Percentiles rank a stretch among this genome's conserved stretches.
These are phyloP conservation scores for Tetradesmus obliquus DNA, from an alignment of 139 green algal genomes.

Conservation along the genomic window DNA sequence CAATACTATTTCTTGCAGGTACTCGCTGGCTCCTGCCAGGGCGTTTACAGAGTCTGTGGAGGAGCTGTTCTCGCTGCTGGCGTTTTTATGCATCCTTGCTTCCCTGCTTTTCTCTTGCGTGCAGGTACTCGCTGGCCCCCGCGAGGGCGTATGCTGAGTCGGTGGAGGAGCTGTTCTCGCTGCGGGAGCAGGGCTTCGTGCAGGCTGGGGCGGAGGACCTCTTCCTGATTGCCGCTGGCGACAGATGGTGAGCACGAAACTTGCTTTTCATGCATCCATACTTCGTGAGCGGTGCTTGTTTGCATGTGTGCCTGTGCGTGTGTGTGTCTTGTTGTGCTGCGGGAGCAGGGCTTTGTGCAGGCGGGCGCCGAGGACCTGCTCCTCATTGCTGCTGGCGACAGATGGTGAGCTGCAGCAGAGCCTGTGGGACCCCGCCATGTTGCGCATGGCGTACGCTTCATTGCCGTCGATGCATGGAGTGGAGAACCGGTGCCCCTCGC, in stretches of 20 bases:
- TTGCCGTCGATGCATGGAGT: no score
- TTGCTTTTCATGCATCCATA: neutral
- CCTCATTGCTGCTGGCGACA: constrained; percentile 31
- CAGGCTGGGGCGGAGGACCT: constrained; percentile 43
- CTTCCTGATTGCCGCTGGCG: constrained; percentile 41
- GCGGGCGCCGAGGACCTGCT: constrained; percentile 42
- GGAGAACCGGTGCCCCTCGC: no score
- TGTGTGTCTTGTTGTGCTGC: constrained; percentile 51
- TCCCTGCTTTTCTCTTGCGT: no score
- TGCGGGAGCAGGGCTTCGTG: constrained; percentile 17
- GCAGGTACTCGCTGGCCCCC: constrained; percentile 49
- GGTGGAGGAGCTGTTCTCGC: constrained; percentile 47
- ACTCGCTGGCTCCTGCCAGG: no score
- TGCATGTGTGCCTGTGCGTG: neutral
- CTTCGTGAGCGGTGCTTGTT: neutral
- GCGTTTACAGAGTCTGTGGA: no score
- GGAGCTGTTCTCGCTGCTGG: no score
- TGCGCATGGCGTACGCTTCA: constrained; percentile 22
- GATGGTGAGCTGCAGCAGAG: constrained; percentile 42
- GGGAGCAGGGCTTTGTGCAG: constrained; percentile 42
- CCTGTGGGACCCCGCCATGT: no score
- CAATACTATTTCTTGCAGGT: no score
- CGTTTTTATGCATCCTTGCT: no score
- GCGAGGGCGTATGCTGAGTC: constrained; percentile 72
- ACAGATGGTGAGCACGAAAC: constrained; percentile 28